Evolutionary conservation across 805 yeast genomes (phyloP), one percentile per base, ranked within the genome.

Genomic region (Priceomyces medius): DNA sequence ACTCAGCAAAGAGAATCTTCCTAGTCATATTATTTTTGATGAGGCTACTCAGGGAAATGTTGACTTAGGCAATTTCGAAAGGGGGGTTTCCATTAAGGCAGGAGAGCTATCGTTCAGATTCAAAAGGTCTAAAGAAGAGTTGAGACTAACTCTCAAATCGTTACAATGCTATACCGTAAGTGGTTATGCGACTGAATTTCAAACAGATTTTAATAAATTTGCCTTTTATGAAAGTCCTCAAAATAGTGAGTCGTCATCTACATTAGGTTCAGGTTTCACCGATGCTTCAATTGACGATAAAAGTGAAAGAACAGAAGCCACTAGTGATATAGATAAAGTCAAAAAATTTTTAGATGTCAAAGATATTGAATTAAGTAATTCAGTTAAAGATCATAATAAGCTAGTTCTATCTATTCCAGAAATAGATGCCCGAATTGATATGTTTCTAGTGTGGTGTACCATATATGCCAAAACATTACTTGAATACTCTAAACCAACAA

Each of bases 391-490:
- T 35, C 46, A 47, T 21, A 59, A 61, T 38, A 53, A 58, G 34
- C 50, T 71, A 13, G 37, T 44, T 6, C 50, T 69, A 20, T 41
- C 46, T 7, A 49, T 68, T 3, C 71, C 72, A 0, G 71, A 65
- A 39, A 38, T 68, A 2, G 71, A 68, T 31, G 71, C 66, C 4
- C 50, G 72, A 7, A 37, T 64, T 6, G 74, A 69, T 46, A 60
- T 63, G 31, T 70, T 69, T 44, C 58, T 71, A 36, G 54, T 66
- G 3, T 71, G 75, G 74, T 69, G 74, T 48, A 42, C 54, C 4
- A 47, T 68, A 28, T 71, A 71, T 43, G 74, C 74, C 6, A 41
- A 45, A n/a, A 58, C 64, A 1, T 50, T 70, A 39, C 33, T 70
- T 6, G 49, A 58, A 37, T 51, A 51, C 36, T 64, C 66, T 43